phyloP scores from a whole-genome alignment of 305 asterid genomes.

The Fraxinus greggii region DNA sequence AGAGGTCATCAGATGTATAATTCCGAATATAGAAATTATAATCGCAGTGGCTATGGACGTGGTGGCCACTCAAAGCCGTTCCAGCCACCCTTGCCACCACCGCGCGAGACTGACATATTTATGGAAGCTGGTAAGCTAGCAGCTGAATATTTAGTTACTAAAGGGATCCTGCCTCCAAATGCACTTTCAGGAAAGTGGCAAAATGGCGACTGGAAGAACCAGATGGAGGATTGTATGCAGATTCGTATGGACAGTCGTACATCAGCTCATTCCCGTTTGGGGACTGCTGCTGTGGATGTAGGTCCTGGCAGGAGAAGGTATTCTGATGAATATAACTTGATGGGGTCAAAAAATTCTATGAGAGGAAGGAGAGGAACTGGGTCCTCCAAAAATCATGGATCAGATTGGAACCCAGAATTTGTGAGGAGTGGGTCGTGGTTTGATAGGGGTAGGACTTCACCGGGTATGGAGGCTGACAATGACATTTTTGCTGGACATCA shows the following conservation, averaged over 20 bases:
- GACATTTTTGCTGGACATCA: slow-evolving; percentile 38
- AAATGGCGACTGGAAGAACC: slow-evolving; percentile 47
- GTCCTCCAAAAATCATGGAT: slow-evolving; percentile 45
- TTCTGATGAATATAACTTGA: slow-evolving; percentile 47
- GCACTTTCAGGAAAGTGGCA: slow-evolving; percentile 77
- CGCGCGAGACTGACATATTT: slow-evolving; percentile 50
- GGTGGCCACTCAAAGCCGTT: slow-evolving; percentile 64
- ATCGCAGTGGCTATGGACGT: slow-evolving; percentile 57
- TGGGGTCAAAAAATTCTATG: slow-evolving; percentile 38
- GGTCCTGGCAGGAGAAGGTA: slow-evolving; percentile 54
- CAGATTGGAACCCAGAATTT: slow-evolving; percentile 50
- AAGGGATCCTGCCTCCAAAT: slow-evolving; percentile 73
- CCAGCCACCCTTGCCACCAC: slow-evolving; percentile 47
- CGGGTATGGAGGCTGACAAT: slow-evolving; percentile 37
- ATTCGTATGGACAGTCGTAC: slow-evolving; percentile 43
- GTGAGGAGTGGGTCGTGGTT: slow-evolving; percentile 60
- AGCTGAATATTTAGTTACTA: slow-evolving; percentile 76
- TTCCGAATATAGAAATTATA: slow-evolving; percentile 49
- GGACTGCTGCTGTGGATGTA: slow-evolving; percentile 43
- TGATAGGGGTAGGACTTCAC: slow-evolving; percentile 46
- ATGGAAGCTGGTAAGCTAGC: slow-evolving; percentile 93
- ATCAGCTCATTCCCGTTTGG: slow-evolving; percentile 62
- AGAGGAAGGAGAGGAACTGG: slow-evolving; percentile 64
- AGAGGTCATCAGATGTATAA: slow-evolving; percentile 55
- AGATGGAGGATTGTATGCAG: slow-evolving; percentile 30